Conservation (phyloP, 805 yeast genomes). For the Wickerhamiella parazyma region DNA sequence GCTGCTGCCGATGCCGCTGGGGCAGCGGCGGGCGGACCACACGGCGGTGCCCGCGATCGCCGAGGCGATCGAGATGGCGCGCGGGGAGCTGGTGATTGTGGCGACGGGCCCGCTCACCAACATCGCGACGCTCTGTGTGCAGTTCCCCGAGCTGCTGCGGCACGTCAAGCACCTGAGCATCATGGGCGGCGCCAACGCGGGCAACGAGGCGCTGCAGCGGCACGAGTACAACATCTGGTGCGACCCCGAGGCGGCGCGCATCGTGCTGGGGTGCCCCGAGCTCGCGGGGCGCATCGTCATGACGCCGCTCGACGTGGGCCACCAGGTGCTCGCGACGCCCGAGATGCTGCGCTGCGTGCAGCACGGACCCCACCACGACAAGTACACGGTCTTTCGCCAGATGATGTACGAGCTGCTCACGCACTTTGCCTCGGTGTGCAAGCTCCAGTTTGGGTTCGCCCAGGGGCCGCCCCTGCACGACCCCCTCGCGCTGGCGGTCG, state of each 20-base stretch:
- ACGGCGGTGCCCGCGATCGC: conserved; percentile 32
- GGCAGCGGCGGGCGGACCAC: conserved; percentile 23
- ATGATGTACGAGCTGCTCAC: conserved; percentile 42
- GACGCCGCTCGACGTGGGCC: conserved; percentile 59
- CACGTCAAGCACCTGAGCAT: conserved; percentile 43
- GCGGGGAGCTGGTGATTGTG: conserved; percentile 42
- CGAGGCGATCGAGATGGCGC: conserved; percentile 31
- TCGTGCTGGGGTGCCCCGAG: conserved; percentile 35
- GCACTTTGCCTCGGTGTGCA: conserved; percentile 36
- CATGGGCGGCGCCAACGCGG: conserved; percentile 59
- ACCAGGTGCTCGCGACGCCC: conserved; percentile 41
- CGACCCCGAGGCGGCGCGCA: conserved; percentile 64
- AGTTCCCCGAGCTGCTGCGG: conserved; percentile 39
- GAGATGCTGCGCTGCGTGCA: conserved; percentile 30
- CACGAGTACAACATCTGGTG: conserved; percentile 58
- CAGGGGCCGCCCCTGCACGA: conserved; percentile 72
- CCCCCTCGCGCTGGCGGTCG: conserved; percentile 53
- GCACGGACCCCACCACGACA: conserved; percentile 23
- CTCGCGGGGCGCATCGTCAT: conserved; percentile 39
- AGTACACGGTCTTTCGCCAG: conserved; percentile 35
- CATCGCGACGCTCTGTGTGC: conserved; percentile 40
- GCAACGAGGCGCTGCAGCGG: conserved; percentile 34
- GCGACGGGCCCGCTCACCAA: conserved; percentile 75
- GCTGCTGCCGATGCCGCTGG: conserved; percentile 38
- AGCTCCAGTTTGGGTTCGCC: conserved; percentile 30